phyloP scores from a whole-genome alignment of 345 rosid genomes.

The Populus deltoides region DNA sequence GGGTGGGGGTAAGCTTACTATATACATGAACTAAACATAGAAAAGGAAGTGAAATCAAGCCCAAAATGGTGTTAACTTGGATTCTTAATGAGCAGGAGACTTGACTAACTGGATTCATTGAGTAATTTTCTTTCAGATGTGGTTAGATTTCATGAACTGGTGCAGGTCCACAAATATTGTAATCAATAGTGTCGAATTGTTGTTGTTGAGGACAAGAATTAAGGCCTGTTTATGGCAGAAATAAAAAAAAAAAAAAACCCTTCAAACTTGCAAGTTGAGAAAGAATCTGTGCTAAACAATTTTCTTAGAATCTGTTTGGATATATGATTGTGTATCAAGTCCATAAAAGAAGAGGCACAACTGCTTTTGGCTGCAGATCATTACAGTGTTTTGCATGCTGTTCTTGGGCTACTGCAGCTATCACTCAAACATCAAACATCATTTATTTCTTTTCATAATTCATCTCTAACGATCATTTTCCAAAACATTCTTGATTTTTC shows the following conservation, averaged over 20 bases:
- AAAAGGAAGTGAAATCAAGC: too few species aligned
- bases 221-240: not conserved
- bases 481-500: not conserved
- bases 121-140: not conserved
- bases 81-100: too few species aligned
- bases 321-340: not conserved
- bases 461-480: not conserved
- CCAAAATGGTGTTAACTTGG: too few species aligned
- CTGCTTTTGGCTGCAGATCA: too few species aligned
- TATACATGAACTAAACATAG: not conserved
- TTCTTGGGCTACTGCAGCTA: not conserved
- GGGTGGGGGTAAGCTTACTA: not conserved
- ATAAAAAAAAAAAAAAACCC: not conserved
- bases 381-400: not conserved
- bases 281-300: not conserved
- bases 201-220: not conserved
- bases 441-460: not conserved
- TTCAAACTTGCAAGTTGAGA: not conserved
- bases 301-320: not conserved
- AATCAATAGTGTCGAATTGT: slow-evolving; percentile 4
- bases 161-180: not conserved
- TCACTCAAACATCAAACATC: not conserved
- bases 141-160: not conserved
- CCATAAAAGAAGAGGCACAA: not conserved
- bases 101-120: not conserved